Percentiles rank a stretch among this genome's conserved stretches.
phyloP scores from a whole-genome alignment of 2,329 filamentous ascomycete genomes.

The Xylariaceae sp. region DNA sequence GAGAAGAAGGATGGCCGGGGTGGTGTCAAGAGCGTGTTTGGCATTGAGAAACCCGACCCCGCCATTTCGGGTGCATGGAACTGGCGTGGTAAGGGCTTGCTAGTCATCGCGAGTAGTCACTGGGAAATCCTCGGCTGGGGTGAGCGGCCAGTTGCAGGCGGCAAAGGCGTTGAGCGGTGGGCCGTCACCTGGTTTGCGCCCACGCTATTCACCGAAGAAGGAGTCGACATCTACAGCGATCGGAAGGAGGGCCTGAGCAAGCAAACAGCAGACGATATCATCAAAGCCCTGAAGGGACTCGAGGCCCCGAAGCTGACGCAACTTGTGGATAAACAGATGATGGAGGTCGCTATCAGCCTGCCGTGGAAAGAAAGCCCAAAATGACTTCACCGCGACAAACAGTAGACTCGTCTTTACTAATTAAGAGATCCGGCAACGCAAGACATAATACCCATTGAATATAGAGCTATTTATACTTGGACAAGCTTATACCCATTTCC shows the following conservation, averaged over 20 bases:
- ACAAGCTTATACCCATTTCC: neutral
- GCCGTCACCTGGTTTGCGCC: conserved; percentile 79
- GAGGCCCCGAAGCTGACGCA: conserved; percentile 50
- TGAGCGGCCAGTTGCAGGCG: conserved; percentile 35
- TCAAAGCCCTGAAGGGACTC: conserved; percentile 47
- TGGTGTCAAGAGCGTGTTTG: conserved; percentile 55
- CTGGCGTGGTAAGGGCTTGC: conserved; percentile 72
- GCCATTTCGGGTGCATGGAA: conserved; percentile 49
- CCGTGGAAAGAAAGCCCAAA: conserved; percentile 41
- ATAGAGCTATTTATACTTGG: neutral
- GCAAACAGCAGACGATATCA: conserved; percentile 52
- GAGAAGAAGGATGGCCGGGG: conserved; percentile 38
- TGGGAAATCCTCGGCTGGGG: conserved; percentile 83
- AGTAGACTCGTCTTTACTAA: neutral
- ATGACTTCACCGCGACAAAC: conserved; percentile 8
- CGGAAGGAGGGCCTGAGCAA: conserved; percentile 53
- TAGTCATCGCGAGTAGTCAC: conserved; percentile 65
- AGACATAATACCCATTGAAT: conserved; percentile 13
- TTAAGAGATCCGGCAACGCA: neutral
- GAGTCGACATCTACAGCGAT: conserved; percentile 71
- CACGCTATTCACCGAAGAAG: conserved; percentile 77
- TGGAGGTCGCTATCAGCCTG: conserved; percentile 45
- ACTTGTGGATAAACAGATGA: conserved; percentile 45
- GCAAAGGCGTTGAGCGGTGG: conserved; percentile 52
- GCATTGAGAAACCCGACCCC: conserved; percentile 52